Evolutionary conservation across 495 filamentous ascomycete species (phyloP).

Genomic region (Terfezia claveryi): DNA sequence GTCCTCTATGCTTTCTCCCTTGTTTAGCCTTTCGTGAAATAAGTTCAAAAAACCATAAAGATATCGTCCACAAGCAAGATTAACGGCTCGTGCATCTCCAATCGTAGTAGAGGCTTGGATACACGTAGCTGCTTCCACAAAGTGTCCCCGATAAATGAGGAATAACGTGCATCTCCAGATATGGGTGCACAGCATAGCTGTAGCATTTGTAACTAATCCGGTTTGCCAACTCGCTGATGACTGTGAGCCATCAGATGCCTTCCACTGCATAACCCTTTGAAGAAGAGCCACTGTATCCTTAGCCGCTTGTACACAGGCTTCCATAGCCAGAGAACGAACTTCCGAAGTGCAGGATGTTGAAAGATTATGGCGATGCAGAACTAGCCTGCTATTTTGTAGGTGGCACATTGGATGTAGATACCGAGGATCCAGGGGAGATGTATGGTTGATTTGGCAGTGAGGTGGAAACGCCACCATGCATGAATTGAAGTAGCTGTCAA

Average conservation of each 20-base stretch:
- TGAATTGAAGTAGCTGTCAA: slow-evolving; percentile 57
- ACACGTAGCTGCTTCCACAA: slow-evolving; percentile 46
- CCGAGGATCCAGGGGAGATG: slow-evolving; percentile 46
- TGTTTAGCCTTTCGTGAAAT: slow-evolving; percentile 36
- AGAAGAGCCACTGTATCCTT: slow-evolving; percentile 59
- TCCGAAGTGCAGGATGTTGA: slow-evolving; percentile 43
- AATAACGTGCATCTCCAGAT: slow-evolving; percentile 78
- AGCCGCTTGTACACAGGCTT: slow-evolving; percentile 51
- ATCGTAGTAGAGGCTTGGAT: slow-evolving; percentile 48
- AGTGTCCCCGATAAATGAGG: slow-evolving; percentile 50
- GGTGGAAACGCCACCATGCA: slow-evolving; percentile 56
- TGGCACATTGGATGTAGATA: slow-evolving; percentile 50
- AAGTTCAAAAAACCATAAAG: slow-evolving; percentile 59
- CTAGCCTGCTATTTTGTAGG: slow-evolving; percentile 60
- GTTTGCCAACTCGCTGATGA: slow-evolving; percentile 25
- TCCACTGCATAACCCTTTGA: slow-evolving; percentile 28
- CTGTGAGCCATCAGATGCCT: slow-evolving; percentile 1
- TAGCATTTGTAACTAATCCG: slow-evolving; percentile 31
- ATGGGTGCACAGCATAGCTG: slow-evolving; percentile 56
- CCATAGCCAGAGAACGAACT: slow-evolving; percentile 44
- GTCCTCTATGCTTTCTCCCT: slow-evolving; percentile 41
- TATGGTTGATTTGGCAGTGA: slow-evolving; percentile 40
- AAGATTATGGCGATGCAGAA: slow-evolving; percentile 83
- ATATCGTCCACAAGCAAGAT: slow-evolving; percentile 60
- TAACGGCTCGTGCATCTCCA: slow-evolving; percentile 44